Evolutionary conservation across 805 yeast genomes (phyloP), one percentile per base, ranked within the genome.

Genomic region (Nakazawaea holstii): DNA sequence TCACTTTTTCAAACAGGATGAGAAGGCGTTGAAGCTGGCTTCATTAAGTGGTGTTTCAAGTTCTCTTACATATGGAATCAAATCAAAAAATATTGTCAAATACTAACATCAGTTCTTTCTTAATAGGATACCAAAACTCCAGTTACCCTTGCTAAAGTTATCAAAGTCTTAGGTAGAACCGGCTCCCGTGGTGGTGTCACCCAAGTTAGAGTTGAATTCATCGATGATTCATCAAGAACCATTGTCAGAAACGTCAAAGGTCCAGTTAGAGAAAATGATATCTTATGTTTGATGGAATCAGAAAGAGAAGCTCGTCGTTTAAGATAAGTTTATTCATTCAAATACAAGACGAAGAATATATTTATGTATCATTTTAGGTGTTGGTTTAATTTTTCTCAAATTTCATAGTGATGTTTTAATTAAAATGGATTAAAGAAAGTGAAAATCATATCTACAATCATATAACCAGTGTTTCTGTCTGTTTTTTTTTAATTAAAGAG

Each of bases 181-280:
- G 99, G 99, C 74, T 92, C 99, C 74, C 92, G 98, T 81, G 98
- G 98, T 87, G 97, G 97, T 82, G 96, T 88, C 76, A 88, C 96
- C 78, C 96, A 88, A 78, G 96, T 89, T 77, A 88, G 96, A 77
- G 96, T 88, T 69, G 96, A 88, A 77, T 89, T 88, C 84, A 79
- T 88, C 72, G 96, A 89, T 69, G 96, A 89, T 74, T 79, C 91
- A 69, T 79, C 94, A 76, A 87, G 96, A 82, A 85, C 94, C 69
- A 88, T 88, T 67, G 95, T 88, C 81, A 87, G 96, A 84, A 88
- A 88, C 84, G 96, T 88, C 75, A 88, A 88, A 55, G 96, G 96
- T 70, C 95, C 96, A 73, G 96, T 88, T 74, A 87, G 96, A 76
- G 96, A 88, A 77, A 87, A 92, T 79, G 99, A 92, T 74, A 89